Evolutionary conservation across 108 stramenopile species (phyloP).

Genomic region (Nannochloropsis gaditana): DNA sequence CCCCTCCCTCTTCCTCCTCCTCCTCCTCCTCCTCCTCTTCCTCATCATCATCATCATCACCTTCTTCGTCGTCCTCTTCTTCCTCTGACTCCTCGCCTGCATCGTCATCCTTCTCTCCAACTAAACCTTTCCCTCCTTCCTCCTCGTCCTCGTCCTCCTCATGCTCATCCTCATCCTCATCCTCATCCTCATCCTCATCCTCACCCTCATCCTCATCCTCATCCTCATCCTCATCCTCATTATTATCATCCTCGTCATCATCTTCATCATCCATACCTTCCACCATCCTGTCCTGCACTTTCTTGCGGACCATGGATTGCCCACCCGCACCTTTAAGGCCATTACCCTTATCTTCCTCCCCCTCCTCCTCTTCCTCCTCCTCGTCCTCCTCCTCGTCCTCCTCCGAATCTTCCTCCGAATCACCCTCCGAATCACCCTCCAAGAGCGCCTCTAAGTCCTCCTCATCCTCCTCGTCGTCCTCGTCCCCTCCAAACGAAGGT

Average conservation of each 20-base stretch:
- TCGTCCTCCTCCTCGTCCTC: not conserved
- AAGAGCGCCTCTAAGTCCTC: constrained; percentile 16
- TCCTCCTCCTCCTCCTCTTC: no score
- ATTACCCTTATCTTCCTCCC: not conserved
- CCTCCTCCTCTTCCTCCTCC: not conserved
- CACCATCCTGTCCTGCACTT: no score
- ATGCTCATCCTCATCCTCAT: not conserved
- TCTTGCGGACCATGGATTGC: no score
- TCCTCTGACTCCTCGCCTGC: not conserved
- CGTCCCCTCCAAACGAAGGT: constrained; percentile 6
- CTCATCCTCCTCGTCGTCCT: not conserved
- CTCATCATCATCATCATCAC: not conserved
- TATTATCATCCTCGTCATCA: not conserved
- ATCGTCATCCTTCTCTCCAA: not conserved
- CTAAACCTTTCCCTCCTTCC: not conserved
- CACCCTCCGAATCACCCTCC: not conserved
- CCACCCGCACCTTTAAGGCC: not conserved
- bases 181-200: not conserved
- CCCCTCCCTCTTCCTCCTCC: no score
- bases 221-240: not conserved
- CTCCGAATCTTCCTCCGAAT: not conserved
- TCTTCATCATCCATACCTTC: not conserved
- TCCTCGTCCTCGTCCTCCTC: not conserved
- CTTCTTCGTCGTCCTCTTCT: not conserved
- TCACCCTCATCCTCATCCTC: not conserved